Evolutionary conservation across 306 rosid species (phyloP).

Genomic region (Prunus campanulata): DNA sequence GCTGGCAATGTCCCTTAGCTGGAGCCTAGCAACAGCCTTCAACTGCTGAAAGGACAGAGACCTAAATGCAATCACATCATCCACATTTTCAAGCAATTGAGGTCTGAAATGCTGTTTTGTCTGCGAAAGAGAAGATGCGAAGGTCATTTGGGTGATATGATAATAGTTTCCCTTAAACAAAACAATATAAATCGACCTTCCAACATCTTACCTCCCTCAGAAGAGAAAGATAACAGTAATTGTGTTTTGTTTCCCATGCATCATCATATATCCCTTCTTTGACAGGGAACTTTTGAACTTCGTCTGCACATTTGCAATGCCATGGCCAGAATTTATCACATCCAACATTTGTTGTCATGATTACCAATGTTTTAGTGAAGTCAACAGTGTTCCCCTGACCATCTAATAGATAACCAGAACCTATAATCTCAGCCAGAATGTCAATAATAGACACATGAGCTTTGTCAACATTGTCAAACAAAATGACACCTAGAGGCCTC

Average conservation of each 20-base stretch:
- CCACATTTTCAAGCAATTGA: constrained; percentile 14
- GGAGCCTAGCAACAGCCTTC: constrained; percentile 22
- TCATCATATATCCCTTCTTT: constrained; percentile 18
- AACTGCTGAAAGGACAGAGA: constrained; percentile 19
- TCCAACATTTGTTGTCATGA: constrained; percentile 24
- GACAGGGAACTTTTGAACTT: constrained; percentile 19
- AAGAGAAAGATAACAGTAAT: constrained; percentile 15
- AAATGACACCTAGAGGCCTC: constrained; percentile 22
- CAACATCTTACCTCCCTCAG: constrained; percentile 17
- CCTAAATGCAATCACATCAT: constrained; percentile 25
- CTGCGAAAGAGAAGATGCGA: constrained; percentile 9
- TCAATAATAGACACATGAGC: constrained; percentile 3
- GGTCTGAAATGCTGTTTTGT: constrained; percentile 19
- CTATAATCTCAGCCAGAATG: constrained; percentile 12
- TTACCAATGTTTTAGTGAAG: constrained; percentile 14
- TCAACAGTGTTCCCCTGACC: constrained; percentile 15
- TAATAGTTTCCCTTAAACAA: neutral
- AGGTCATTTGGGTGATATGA: neutral
- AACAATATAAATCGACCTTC: neutral
- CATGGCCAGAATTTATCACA: constrained; percentile 22
- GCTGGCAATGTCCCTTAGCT: constrained; percentile 20
- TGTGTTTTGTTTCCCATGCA: constrained; percentile 22
- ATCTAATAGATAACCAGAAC: constrained; percentile 16
- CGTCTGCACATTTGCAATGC: constrained; percentile 23
- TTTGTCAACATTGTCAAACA: constrained; percentile 27